phyloP scores from a whole-genome alignment of 257 asterid genomes.

The Nicotiana benthamiana region DNA sequence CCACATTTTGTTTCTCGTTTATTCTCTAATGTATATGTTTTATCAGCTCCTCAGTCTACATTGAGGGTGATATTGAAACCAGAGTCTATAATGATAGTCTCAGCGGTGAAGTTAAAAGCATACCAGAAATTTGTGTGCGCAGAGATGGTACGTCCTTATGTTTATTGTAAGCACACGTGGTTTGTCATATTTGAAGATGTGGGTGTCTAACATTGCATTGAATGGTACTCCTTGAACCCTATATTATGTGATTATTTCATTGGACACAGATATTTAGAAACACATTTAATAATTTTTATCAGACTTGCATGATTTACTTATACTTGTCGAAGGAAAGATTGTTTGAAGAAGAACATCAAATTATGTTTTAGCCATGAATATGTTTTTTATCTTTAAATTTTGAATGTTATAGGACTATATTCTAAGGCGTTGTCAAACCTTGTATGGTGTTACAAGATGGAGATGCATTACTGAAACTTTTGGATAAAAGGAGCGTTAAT shows the following conservation, averaged over 20 bases:
- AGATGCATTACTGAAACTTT: background rate
- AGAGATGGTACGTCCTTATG: constrained; percentile 62
- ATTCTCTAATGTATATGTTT: constrained; percentile 22
- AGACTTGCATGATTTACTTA: background rate
- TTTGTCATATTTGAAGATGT: background rate
- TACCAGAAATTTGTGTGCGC: constrained; percentile 93
- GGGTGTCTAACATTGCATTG: background rate
- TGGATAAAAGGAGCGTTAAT: background rate
- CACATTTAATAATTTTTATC: background rate
- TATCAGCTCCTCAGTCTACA: constrained; percentile 88
- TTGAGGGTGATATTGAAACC: constrained; percentile 96
- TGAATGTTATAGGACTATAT: background rate
- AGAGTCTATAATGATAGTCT: constrained; percentile 94
- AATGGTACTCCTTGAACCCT: background rate
- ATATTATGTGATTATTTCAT: background rate
- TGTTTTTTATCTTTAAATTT: background rate
- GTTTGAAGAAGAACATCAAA: background rate
- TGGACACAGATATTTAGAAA: background rate
- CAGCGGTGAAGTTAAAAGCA: constrained; percentile 78
- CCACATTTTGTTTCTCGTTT: constrained; percentile 2
- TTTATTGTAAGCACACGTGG: background rate
- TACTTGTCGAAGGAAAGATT: background rate
- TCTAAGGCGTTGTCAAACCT: background rate
- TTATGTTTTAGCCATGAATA: background rate
- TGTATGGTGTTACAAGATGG: background rate